These are phyloP conservation scores for Dipsacomyces acuminosporus DNA, from an alignment of 371 early-diverging fungal species.

Conservation along the genomic window DNA sequence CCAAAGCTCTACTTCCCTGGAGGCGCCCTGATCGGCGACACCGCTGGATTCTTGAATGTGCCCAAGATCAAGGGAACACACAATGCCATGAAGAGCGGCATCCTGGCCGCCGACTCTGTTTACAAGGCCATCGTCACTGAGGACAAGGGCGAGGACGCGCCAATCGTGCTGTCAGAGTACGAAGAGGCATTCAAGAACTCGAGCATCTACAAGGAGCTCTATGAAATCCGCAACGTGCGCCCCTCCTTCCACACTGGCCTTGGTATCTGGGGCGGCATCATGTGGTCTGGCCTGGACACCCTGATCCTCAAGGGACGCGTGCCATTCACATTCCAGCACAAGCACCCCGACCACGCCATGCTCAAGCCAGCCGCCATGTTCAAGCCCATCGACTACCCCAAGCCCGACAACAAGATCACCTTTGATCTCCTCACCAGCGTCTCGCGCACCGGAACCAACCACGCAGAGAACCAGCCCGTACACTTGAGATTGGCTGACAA, in stretches of 20 bases:
- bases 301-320: conserved; percentile 81
- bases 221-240: conserved; percentile 84
- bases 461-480: conserved; percentile 93
- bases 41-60: conserved; percentile 95
- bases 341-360: conserved; percentile 75
- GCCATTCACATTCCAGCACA: conserved; percentile 94
- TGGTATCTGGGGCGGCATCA: conserved; percentile 83
- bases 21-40: conserved; percentile 93
- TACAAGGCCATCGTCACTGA: conserved; percentile 43
- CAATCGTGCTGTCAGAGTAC: conserved; percentile 68
- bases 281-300: conserved; percentile 87
- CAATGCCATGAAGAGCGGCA: conserved; percentile 97
- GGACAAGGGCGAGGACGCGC: conserved; percentile 44
- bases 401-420: conserved; percentile 92
- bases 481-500: conserved; percentile 77
- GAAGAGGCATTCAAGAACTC: conserved; percentile 77
- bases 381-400: conserved; percentile 94
- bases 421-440: conserved; percentile 94
- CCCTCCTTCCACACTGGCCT: conserved; percentile 92
- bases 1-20: conserved; percentile 95
- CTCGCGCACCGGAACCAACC: conserved; percentile 90
- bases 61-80: conserved; percentile 99
- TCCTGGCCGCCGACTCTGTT: conserved; percentile 81
- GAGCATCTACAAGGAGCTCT: conserved; percentile 91
- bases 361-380: conserved; percentile 65